Conservation (phyloP, 2,329 filamentous ascomycete genomes). For the Phyllosticta citriasiana region DNA sequence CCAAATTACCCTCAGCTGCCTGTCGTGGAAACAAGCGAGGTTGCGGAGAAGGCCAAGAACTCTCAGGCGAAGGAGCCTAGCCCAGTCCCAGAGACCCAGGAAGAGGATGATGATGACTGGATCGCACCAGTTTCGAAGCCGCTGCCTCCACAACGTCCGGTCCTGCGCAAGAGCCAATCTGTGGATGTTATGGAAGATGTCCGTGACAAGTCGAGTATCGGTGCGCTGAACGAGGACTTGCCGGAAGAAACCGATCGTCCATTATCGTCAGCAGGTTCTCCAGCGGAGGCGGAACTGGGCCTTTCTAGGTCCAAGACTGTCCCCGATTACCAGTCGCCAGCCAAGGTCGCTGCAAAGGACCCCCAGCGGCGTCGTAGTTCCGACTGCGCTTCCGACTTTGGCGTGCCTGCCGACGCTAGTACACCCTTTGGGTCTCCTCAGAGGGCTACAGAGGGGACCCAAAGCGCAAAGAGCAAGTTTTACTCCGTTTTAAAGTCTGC, state of each 20-base stretch:
- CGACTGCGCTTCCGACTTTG: conserved; percentile 31
- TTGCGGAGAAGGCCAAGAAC: conserved; percentile 5
- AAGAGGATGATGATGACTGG: conserved; percentile 39
- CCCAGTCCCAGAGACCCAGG: conserved; percentile 9
- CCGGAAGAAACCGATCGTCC: background rate
- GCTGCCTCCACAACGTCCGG: conserved; percentile 32
- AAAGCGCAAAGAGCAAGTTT: conserved; percentile 87
- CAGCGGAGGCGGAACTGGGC: conserved; percentile 29
- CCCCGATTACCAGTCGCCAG: conserved; percentile 45
- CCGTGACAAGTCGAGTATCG: conserved; percentile 29
- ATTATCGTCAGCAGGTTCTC: conserved; percentile 4
- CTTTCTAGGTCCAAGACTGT: conserved; percentile 58
- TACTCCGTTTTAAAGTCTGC: conserved; percentile 86
- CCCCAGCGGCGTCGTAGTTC: conserved; percentile 49
- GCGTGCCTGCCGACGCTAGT: conserved; percentile 36
- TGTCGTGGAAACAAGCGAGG: background rate
- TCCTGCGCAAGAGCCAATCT: conserved; percentile 51
- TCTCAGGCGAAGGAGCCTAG: conserved; percentile 9
- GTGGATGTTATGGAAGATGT: conserved; percentile 52
- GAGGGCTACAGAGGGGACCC: conserved; percentile 59
- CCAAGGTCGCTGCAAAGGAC: conserved; percentile 23
- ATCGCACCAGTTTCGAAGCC: conserved; percentile 43
- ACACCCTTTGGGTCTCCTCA: conserved; percentile 49
- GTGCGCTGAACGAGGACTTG: background rate
- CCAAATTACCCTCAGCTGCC: conserved; percentile 33